phyloP scores from a whole-genome alignment of 257 asterid species.

The Osmanthus fragrans region DNA sequence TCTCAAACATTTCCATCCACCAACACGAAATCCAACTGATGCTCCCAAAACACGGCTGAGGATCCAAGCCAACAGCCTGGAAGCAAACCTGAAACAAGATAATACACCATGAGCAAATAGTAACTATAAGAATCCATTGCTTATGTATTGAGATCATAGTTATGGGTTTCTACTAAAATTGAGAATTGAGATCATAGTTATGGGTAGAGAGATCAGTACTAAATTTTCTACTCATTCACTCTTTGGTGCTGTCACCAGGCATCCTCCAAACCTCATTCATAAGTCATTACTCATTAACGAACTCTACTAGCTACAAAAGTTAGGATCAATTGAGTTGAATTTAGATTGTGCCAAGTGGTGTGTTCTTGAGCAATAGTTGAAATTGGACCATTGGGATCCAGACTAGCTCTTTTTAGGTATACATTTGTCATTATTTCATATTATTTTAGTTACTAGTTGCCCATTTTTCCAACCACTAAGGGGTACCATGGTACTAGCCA shows the following conservation, averaged over 20 bases:
- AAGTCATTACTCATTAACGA: neutral
- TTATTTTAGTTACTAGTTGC: neutral
- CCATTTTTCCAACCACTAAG: neutral
- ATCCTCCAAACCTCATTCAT: neutral
- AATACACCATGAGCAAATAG: constrained; percentile 26
- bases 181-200: neutral
- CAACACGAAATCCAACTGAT: constrained; percentile 80
- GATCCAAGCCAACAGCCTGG: constrained; percentile 83
- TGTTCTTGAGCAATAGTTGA: neutral
- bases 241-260: neutral
- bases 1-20: constrained; percentile 97
- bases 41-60: constrained; percentile 85
- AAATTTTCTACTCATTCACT: neutral
- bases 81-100: constrained; percentile 74
- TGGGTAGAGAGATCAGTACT: neutral
- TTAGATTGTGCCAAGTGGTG: neutral
- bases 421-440: neutral
- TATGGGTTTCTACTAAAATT: neutral
- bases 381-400: neutral
- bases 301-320: neutral
- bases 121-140: neutral
- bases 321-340: neutral
- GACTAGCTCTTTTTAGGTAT: neutral
- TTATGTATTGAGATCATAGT: neutral
- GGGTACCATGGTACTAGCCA: neutral